Conservation (phyloP, 257 asterid genomes). For the Nemophila menziesii region DNA sequence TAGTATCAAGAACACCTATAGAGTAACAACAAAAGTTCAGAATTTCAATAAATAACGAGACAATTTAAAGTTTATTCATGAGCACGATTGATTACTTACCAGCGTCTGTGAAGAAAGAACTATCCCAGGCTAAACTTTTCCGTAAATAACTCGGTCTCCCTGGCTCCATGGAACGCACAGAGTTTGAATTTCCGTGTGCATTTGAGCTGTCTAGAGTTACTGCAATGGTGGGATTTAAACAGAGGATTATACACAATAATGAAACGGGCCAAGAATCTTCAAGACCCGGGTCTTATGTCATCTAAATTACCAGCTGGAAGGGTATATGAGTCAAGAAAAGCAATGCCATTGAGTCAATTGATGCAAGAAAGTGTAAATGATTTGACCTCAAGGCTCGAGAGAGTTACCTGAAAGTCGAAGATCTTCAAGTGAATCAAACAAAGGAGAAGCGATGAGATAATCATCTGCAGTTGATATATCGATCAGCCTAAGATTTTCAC, state of each 20-base stretch:
- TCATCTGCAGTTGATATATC: conserved; percentile 41
- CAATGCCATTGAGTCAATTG: not conserved
- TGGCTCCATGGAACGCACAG: conserved; percentile 12
- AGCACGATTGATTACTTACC: conserved; percentile 25
- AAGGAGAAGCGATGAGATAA: conserved; percentile 36
- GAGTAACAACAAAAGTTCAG: conserved; percentile 1
- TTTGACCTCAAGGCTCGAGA: not conserved
- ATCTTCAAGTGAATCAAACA: conserved; percentile 27
- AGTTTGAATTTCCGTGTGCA: conserved; percentile 13
- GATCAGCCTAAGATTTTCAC: conserved; percentile 40
- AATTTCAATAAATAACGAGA: not conserved
- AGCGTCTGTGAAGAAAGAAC: conserved; percentile 41
- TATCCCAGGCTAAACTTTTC: conserved; percentile 69
- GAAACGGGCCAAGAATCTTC: not conserved
- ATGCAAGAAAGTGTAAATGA: not conserved
- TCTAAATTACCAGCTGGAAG: not conserved
- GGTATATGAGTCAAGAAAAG: not conserved
- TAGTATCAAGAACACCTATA: conserved; percentile 52
- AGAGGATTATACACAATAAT: not conserved
- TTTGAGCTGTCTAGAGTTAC: conserved; percentile 16
- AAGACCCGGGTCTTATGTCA: not conserved
- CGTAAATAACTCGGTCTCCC: conserved; percentile 43
- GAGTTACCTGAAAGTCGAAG: conserved; percentile 31
- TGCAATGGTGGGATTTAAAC: conserved; percentile 7
- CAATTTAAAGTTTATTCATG: not conserved